These are phyloP conservation scores for Ceratonia siliqua DNA, from an alignment of 306 rosid species.

Conservation along the genomic window DNA sequence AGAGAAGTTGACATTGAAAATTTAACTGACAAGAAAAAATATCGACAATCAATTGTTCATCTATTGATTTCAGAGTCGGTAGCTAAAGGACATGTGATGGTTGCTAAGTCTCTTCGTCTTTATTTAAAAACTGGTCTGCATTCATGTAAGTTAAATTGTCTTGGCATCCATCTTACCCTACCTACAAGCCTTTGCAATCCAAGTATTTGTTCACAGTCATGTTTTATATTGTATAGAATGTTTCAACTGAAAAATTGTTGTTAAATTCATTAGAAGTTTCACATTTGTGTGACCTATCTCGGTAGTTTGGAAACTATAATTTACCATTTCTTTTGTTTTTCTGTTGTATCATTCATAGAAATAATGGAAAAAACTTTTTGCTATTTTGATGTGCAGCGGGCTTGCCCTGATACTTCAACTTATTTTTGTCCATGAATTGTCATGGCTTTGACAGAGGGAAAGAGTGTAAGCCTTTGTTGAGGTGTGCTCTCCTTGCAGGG, in stretches of 20 bases:
- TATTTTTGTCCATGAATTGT: neutral
- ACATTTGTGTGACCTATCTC: constrained; percentile 14
- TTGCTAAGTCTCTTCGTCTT: constrained; percentile 74
- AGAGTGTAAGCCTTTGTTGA: constrained; percentile 13
- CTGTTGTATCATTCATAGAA: constrained; percentile 18
- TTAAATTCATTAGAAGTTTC: constrained; percentile 20
- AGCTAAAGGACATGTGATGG: constrained; percentile 87
- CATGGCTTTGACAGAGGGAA: constrained; percentile 9
- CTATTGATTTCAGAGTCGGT: constrained; percentile 74
- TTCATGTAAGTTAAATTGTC: constrained; percentile 70
- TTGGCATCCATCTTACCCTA: constrained; percentile 27
- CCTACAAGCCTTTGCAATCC: constrained; percentile 18
- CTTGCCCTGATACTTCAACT: constrained; percentile 3
- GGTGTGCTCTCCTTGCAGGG: neutral
- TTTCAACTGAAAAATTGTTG: constrained; percentile 23
- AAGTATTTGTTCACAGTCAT: constrained; percentile 11
- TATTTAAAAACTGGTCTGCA: constrained; percentile 75
- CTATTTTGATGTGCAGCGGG: constrained; percentile 23
- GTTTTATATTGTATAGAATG: constrained; percentile 20
- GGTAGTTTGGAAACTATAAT: constrained; percentile 21
- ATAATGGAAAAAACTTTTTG: constrained; percentile 25
- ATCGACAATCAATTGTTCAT: constrained; percentile 59
- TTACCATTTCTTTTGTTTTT: constrained; percentile 20
- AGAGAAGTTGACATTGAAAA: constrained; percentile 48
- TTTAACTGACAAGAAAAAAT: constrained; percentile 49